These are phyloP conservation scores for Sisymbrium altissimum DNA, from an alignment of 345 rosid genomes.

Conservation along the genomic window DNA sequence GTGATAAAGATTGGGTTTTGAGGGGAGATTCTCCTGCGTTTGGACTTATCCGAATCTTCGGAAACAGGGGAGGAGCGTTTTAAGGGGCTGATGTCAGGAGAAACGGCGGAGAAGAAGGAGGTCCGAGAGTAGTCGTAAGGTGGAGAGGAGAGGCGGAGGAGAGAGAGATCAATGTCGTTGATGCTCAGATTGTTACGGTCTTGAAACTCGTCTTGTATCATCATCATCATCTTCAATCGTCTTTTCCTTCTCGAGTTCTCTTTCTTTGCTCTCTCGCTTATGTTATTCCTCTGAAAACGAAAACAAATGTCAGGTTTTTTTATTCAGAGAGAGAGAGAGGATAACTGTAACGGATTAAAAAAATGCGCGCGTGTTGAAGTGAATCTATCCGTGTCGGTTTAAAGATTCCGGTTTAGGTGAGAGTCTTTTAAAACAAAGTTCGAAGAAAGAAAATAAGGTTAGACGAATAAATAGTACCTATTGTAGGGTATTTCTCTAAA, in stretches of 20 bases:
- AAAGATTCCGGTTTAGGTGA: slow-evolving; percentile 5
- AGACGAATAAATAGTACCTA: too few relatives aligned
- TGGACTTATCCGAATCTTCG: slow-evolving; percentile 19
- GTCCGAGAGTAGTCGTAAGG: slow-evolving; percentile 9
- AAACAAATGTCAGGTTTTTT: neutral
- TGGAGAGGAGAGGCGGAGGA: slow-evolving; percentile 32
- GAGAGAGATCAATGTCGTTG: slow-evolving; percentile 33
- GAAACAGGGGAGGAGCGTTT: slow-evolving; percentile 34
- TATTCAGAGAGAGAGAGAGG: neutral
- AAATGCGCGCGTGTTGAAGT: neutral
- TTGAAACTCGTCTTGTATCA: neutral
- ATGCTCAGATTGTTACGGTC: slow-evolving; percentile 11
- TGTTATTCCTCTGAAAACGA: neutral
- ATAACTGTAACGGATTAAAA: neutral
- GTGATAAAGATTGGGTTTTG: slow-evolving; percentile 3
- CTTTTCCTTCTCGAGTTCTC: neutral
- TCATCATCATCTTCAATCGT: slow-evolving; percentile 19
- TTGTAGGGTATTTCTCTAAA: too few relatives aligned
- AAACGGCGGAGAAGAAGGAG: neutral
- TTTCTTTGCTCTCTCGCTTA: neutral
- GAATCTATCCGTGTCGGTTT: neutral
- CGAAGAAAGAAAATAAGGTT: too few relatives aligned
- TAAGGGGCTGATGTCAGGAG: slow-evolving; percentile 20
- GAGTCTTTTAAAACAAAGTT: neutral
- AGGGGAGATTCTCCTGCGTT: slow-evolving; percentile 23